Conservation (phyloP, 1,139 yeast species). For the Yamadazyma membranifaciens region DNA sequence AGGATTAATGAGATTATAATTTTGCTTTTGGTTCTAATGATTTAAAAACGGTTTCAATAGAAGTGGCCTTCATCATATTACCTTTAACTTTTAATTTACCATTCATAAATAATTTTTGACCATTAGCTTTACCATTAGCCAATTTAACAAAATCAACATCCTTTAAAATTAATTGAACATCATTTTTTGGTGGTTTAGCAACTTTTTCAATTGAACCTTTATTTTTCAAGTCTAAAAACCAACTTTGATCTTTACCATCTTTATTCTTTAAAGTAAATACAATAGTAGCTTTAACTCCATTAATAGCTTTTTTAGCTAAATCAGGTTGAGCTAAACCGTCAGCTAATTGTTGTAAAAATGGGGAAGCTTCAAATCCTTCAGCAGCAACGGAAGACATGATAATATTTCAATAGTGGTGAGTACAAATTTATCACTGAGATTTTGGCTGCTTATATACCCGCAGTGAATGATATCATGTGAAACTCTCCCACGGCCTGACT, state of each 20-base stretch:
- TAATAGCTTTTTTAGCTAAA: conserved; percentile 41
- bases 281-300: conserved; percentile 60
- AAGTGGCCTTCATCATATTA: conserved; percentile 86
- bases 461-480: conserved; percentile 5
- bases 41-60: conserved; percentile 72
- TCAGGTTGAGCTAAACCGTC: conserved; percentile 41
- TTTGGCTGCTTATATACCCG: conserved; percentile 5
- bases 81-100: conserved; percentile 87
- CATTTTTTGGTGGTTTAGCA: conserved; percentile 53
- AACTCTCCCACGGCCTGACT: neutral
- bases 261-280: conserved; percentile 70
- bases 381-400: conserved; percentile 29
- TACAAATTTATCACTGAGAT: conserved; percentile 2
- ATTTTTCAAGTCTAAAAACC: conserved; percentile 72
- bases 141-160: conserved; percentile 69
- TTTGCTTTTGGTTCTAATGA: conserved; percentile 57
- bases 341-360: conserved; percentile 41
- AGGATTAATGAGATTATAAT: conserved; percentile 23
- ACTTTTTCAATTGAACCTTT: conserved; percentile 55
- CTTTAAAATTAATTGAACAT: conserved; percentile 61
- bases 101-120: conserved; percentile 80
- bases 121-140: conserved; percentile 76
- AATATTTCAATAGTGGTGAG: no score
- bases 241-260: conserved; percentile 61
- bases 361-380: conserved; percentile 50